Evolutionary conservation across 1,139 yeast species (phyloP).

Genomic region (Pichia norvegensis): DNA sequence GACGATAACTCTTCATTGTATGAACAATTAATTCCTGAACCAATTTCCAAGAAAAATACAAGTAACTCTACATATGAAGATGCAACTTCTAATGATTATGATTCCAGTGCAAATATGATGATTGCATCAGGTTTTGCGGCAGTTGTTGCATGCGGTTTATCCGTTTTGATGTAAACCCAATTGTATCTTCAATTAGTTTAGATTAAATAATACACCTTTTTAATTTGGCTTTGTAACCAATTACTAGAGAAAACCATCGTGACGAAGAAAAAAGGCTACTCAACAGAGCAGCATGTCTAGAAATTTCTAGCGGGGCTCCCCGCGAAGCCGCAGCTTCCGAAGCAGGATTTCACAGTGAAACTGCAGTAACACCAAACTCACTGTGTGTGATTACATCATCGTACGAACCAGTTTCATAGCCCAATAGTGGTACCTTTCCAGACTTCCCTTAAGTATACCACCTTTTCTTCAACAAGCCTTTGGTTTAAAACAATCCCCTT

Average conservation of each 20-base stretch:
- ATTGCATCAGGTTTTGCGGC: conserved; percentile 9
- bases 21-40: neutral
- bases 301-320: neutral
- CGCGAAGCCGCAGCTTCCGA: neutral
- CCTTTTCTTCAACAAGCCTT: neutral
- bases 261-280: too few species aligned
- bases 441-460: neutral
- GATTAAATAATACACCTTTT: neutral
- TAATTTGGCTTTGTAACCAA: too few species aligned
- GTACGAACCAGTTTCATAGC: neutral
- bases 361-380: too few species aligned
- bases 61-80: conserved; percentile 3
- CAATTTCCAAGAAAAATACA: conserved; percentile 1
- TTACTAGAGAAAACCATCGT: too few species aligned
- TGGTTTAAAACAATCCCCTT: too few species aligned
- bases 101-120: conserved; percentile 10
- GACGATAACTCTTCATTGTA: neutral
- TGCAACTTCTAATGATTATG: conserved; percentile 1
- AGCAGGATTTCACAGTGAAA: too few species aligned
- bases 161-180: conserved; percentile 18
- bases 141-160: conserved; percentile 14
- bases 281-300: neutral
- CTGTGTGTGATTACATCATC: neutral
- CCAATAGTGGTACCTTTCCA: neutral
- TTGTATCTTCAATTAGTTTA: neutral